Evolutionary conservation across 129 eudicot genomes (phyloP).

Genomic region (Gnaphalium uliginosum): DNA sequence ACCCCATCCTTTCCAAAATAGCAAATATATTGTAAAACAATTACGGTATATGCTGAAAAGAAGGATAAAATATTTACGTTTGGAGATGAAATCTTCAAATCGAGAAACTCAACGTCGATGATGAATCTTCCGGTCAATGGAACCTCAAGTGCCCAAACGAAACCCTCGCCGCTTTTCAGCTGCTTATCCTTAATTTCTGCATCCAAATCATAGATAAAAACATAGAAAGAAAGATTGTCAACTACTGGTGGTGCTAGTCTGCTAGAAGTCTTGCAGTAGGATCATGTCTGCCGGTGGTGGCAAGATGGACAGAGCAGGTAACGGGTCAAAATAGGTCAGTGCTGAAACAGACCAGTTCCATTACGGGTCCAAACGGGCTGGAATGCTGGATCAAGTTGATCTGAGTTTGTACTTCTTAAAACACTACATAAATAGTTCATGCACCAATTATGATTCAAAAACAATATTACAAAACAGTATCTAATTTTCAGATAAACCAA

Average conservation of each 20-base stretch:
- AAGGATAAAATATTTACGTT: constrained; percentile 41
- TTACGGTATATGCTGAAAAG: not conserved
- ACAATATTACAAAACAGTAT: no score
- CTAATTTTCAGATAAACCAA: no score
- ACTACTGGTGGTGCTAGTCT: not conserved
- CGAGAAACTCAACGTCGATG: constrained; percentile 92
- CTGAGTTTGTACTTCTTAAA: not conserved
- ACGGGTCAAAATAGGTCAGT: not conserved
- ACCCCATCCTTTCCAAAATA: constrained; percentile 4
- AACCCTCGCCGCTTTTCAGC: constrained; percentile 66
- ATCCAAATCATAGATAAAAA: constrained; percentile 8
- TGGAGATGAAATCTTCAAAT: constrained; percentile 62
- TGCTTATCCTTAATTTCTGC: constrained; percentile 78
- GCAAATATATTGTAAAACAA: not conserved
- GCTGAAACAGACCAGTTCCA: not conserved
- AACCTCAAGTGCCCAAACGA: constrained; percentile 82
- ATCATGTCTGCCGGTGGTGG: not conserved
- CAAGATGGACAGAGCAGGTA: not conserved
- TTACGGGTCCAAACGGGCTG: not conserved
- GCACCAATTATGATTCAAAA: no score
- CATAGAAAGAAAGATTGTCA: not conserved
- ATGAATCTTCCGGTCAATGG: constrained; percentile 85
- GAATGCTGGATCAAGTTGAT: not conserved
- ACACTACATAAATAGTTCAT: not conserved
- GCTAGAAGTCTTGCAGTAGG: not conserved